A percentile compares a stretch with the other conserved stretches of the same genome.
These are phyloP conservation scores for Parastagonospora nodorum DNA, from an alignment of 2,329 filamentous ascomycete species.

Conservation along the genomic window DNA sequence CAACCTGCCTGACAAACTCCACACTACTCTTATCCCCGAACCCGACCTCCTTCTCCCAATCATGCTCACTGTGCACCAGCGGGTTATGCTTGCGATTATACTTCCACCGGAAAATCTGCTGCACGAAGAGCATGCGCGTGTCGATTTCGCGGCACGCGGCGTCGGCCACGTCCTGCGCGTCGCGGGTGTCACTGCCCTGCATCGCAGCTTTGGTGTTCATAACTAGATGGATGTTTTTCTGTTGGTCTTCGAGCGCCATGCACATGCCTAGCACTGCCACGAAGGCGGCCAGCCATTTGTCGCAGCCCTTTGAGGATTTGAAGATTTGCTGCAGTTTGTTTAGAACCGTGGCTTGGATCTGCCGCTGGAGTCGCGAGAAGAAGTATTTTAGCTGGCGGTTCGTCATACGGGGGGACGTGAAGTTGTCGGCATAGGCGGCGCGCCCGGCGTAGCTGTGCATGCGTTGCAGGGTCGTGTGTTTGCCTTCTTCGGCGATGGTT, in stretches of 20 bases:
- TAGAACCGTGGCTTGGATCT: constrained; percentile 50
- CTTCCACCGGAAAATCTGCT: constrained; percentile 54
- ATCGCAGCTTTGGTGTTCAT: constrained; percentile 47
- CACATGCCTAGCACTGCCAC: constrained; percentile 53
- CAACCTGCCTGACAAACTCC: constrained; percentile 46
- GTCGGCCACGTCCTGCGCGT: constrained; percentile 41
- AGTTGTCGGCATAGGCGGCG: constrained; percentile 33
- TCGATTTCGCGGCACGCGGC: constrained; percentile 53
- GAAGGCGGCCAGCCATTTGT: constrained; percentile 54
- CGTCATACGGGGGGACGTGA: constrained; percentile 52
- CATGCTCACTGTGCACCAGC: constrained; percentile 44
- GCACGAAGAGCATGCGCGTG: constrained; percentile 50
- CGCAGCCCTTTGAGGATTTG: constrained; percentile 50
- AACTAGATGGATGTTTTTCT: constrained; percentile 53
- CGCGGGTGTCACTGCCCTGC: constrained; percentile 31
- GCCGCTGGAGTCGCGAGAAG: constrained; percentile 51
- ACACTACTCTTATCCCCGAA: constrained; percentile 42
- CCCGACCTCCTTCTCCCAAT: constrained; percentile 45
- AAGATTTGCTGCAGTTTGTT: constrained; percentile 55
- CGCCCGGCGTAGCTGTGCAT: constrained; percentile 45
- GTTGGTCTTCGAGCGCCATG: constrained; percentile 55
- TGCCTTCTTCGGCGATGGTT: constrained; percentile 49
- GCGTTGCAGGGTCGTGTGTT: constrained; percentile 42
- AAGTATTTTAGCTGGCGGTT: constrained; percentile 58
- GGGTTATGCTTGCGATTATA: constrained; percentile 52